These are phyloP conservation scores for Euphorbia peplus DNA, from an alignment of 345 rosid species.

Conservation along the genomic window DNA sequence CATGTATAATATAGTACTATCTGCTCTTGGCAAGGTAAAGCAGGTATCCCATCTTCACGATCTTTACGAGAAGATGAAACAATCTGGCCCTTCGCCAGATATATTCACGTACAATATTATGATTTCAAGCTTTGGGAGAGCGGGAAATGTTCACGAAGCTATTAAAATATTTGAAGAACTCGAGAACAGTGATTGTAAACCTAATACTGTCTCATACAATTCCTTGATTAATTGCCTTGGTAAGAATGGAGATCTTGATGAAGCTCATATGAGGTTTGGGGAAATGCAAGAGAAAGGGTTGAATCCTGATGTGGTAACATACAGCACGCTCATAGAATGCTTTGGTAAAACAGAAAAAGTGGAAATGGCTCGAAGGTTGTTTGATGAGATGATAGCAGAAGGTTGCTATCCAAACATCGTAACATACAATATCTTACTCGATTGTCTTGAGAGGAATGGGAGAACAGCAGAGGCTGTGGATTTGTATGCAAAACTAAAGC, in stretches of 20 bases:
- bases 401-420: slow-evolving; percentile 89
- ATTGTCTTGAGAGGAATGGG: slow-evolving; percentile 77
- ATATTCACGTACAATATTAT: slow-evolving; percentile 78
- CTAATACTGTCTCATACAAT: slow-evolving; percentile 80
- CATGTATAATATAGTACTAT: slow-evolving; percentile 73
- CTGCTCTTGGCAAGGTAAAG: slow-evolving; percentile 71
- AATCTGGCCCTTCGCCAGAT: slow-evolving; percentile 66
- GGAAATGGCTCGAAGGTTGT: slow-evolving; percentile 79
- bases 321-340: slow-evolving; percentile 87
- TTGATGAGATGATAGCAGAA: slow-evolving; percentile 70
- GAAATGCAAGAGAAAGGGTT: slow-evolving; percentile 92
- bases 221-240: slow-evolving; percentile 89
- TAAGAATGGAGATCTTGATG: slow-evolving; percentile 88
- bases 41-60: slow-evolving; percentile 62
- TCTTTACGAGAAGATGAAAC: slow-evolving; percentile 77
- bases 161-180: slow-evolving; percentile 79
- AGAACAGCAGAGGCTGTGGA: slow-evolving; percentile 85
- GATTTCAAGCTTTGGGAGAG: slow-evolving; percentile 75
- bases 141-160: slow-evolving; percentile 65
- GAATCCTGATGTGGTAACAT: slow-evolving; percentile 86
- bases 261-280: slow-evolving; percentile 84
- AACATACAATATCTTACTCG: slow-evolving; percentile 83
- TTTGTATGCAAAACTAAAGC: slow-evolving; percentile 65
- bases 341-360: slow-evolving; percentile 88
- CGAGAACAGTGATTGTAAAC: slow-evolving; percentile 58